These are phyloP conservation scores for Taxillus chinensis DNA, from an alignment of 164 flowering plant genomes.

Conservation along the genomic window DNA sequence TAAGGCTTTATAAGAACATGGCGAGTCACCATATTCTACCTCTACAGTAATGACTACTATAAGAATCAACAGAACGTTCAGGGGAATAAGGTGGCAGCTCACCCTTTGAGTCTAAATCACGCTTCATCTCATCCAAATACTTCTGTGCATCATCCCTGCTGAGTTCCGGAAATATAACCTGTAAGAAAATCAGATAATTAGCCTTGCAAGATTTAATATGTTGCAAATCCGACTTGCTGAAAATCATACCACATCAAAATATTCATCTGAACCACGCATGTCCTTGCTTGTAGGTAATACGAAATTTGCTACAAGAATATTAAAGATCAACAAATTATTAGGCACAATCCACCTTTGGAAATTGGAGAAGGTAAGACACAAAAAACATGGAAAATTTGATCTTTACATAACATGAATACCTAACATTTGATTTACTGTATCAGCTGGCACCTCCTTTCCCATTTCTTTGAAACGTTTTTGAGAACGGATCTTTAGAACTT, in stretches of 20 bases:
- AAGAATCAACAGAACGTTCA: conserved; percentile 19
- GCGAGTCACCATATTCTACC: conserved; percentile 5
- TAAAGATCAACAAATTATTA: neutral
- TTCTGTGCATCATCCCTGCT: conserved; percentile 30
- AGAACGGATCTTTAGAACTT: conserved; percentile 34
- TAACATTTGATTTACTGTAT: conserved; percentile 48
- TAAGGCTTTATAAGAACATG: conserved; percentile 20
- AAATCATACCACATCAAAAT: conserved; percentile 43
- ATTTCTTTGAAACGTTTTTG: conserved; percentile 47
- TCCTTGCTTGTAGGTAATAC: conserved; percentile 45
- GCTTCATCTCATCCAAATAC: conserved; percentile 52
- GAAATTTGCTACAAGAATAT: conserved; percentile 35
- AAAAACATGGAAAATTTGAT: neutral
- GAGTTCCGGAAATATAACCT: conserved; percentile 45
- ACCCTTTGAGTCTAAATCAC: conserved; percentile 15
- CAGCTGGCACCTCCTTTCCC: conserved; percentile 66
- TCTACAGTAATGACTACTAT: conserved; percentile 11
- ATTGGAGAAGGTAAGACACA: neutral
- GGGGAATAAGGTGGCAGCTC: conserved; percentile 13
- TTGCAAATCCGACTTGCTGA: neutral
- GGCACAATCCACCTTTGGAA: neutral
- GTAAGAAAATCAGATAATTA: conserved; percentile 5
- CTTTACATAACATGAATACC: conserved; percentile 18
- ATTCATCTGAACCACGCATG: conserved; percentile 45
- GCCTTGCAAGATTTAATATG: neutral